Conservation (phyloP, 148 eudicot genomes). For the Tetragonia tetragonoides region DNA sequence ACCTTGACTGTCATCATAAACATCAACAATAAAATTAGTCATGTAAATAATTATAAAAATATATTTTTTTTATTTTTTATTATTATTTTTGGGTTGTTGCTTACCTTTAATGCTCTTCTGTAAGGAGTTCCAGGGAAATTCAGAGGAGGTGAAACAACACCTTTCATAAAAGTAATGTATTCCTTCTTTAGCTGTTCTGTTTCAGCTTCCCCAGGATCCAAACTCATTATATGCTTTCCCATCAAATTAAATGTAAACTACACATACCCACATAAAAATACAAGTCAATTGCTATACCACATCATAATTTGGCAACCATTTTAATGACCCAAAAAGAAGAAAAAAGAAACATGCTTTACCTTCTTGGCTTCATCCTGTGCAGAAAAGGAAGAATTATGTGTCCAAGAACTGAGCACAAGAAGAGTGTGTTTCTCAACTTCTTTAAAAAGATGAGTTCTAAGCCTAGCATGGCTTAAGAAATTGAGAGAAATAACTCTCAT, state of each 20-base stretch:
- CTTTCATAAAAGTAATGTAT: conserved; percentile 97
- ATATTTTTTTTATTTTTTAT: neutral
- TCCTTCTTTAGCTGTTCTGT: conserved; percentile 88
- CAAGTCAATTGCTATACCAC: no score
- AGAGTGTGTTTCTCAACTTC: conserved; percentile 77
- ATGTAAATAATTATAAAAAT: neutral
- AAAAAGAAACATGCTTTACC: conserved; percentile 32
- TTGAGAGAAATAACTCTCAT: conserved; percentile 92
- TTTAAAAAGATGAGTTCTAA: conserved; percentile 64
- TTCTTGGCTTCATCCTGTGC: conserved; percentile 97
- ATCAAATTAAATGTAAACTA: conserved; percentile 94
- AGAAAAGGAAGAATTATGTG: conserved; percentile 57
- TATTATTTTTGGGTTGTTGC: neutral
- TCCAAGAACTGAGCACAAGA: conserved; percentile 71
- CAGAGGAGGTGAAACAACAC: conserved; percentile 87
- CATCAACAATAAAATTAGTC: neutral
- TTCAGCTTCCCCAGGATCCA: conserved; percentile 81
- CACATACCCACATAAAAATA: neutral
- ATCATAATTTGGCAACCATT: no score
- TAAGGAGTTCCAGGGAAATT: conserved; percentile 96
- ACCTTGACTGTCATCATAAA: conserved; percentile 58
- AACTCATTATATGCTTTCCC: conserved; percentile 93
- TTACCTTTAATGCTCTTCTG: conserved; percentile 78
- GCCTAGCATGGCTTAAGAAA: conserved; percentile 81
- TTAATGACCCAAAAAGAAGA: neutral